A percentile compares a stretch with the other conserved stretches of the same genome.
These are phyloP conservation scores for Coffea canephora DNA, from an alignment of 257 asterid genomes.

Conservation along the genomic window DNA sequence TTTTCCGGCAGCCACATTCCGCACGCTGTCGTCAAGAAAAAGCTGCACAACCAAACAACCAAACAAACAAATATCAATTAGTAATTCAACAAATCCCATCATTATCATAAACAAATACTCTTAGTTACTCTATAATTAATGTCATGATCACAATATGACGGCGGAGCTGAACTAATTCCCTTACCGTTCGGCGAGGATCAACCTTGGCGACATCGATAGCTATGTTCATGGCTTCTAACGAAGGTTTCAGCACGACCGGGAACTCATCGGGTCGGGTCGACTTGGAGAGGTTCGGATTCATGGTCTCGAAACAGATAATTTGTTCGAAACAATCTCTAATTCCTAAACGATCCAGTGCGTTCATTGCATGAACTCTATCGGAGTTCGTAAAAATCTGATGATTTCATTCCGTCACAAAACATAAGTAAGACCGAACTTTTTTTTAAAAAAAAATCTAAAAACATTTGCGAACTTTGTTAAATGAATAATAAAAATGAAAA, in stretches of 20 bases:
- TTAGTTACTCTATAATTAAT: not conserved
- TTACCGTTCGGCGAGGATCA: slow-evolving; percentile 83
- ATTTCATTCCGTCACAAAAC: not conserved
- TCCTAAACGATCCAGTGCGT: slow-evolving; percentile 67
- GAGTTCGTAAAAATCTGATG: slow-evolving; percentile 82
- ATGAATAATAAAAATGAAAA: not conserved
- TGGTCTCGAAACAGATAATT: slow-evolving; percentile 80
- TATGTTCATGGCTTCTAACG: slow-evolving; percentile 64
- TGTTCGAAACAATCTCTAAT: slow-evolving; percentile 71
- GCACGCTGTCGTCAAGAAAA: slow-evolving; percentile 73
- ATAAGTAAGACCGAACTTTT: too few relatives aligned
- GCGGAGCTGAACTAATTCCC: not conserved
- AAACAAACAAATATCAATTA: not conserved
- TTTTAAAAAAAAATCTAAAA: too few relatives aligned
- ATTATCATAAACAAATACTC: too few relatives aligned
- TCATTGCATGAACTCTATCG: slow-evolving; percentile 61
- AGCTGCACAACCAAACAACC: slow-evolving; percentile 39
- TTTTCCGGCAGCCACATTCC: slow-evolving; percentile 75
- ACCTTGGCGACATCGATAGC: slow-evolving; percentile 60
- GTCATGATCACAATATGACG: not conserved
- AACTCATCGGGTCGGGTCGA: slow-evolving; percentile 48
- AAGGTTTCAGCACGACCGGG: slow-evolving; percentile 79
- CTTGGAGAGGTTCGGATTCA: slow-evolving; percentile 57
- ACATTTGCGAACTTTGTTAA: too few relatives aligned
- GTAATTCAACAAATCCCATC: not conserved